Percentiles rank a stretch among this genome's conserved stretches.
Conservation (phyloP, 1,284 basidiomycete genomes). For the Trichosporon sp. region DNA sequence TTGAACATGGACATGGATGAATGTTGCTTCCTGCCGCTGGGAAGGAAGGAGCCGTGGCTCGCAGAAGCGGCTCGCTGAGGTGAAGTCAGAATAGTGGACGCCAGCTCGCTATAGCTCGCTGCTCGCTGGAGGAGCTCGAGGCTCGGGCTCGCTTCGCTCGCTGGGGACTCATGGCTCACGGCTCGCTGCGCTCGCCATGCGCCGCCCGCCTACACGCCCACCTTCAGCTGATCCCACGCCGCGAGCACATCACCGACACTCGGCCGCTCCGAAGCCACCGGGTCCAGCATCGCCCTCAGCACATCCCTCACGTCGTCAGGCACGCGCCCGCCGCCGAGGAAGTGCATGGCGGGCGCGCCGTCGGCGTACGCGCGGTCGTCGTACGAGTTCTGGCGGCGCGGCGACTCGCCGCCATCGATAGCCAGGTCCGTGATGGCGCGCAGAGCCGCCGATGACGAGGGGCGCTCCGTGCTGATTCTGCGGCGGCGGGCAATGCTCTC, state of each 20-base stretch:
- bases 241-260: slow-evolving; percentile 31
- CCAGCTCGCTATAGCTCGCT: too few species aligned
- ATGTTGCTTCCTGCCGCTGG: too few species aligned
- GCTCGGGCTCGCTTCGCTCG: too few species aligned
- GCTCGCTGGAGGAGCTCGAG: too few species aligned
- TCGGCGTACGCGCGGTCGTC: slow-evolving; percentile 24
- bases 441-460: background rate
- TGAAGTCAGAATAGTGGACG: too few species aligned
- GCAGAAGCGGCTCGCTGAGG: too few species aligned
- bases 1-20: too few species aligned
- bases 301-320: slow-evolving; percentile 27
- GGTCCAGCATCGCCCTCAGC: slow-evolving; percentile 36
- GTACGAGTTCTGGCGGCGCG: background rate
- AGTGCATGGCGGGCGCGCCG: slow-evolving; percentile 29
- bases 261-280: slow-evolving; percentile 26
- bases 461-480: background rate
- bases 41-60: too few species aligned
- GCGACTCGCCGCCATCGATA: background rate
- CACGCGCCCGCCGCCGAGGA: slow-evolving; percentile 20
- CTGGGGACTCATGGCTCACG: too few species aligned
- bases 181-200: background rate
- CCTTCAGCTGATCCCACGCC: slow-evolving; percentile 28
- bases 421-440: background rate
- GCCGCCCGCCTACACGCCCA: slow-evolving; percentile 7
- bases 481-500: background rate